Base-by-base conservation (phyloP, 352 stramenopile genomes). In the Pythium inflatum region DNA sequence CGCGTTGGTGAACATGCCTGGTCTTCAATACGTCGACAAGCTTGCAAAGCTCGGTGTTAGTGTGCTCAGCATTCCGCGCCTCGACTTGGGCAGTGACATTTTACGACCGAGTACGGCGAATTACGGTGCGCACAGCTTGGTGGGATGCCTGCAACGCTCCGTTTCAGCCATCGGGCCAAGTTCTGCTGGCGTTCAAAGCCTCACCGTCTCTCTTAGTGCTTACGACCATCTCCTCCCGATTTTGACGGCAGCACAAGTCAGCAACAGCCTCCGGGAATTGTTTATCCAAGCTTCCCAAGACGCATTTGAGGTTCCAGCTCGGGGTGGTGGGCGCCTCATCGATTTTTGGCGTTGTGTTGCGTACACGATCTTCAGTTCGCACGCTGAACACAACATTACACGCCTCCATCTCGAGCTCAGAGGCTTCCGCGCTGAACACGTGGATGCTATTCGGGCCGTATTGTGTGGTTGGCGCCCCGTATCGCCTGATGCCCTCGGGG, bases 181-280 rank as follows among this genome's bases (percentile, higher is more conserved):
- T 18, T 56, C 36, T 24, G 2, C 7, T 20, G 49, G 49, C 11
- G 49, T 56, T 5, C 25, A 36, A 20, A n/a, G 20, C 16, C 49
- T 56, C 49, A 40, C 49, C 1, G 18, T 56, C 5, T 40, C 49
- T 16, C 11, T 27, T 13, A 51, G 14, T 28, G 30, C 45, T 7
- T n/a, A n/a, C 36, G 16, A 43, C 36, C 36, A 53, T 25, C 18
- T 40, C 25, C 9, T 56, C 30, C 49, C 27, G 5, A 20, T 56
- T 11, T n/a, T 56, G 49, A 34, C 49, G 49, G 49, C 49, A 9
- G 49, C 49, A 9, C 49, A 56, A 56, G 49, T 38, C 5, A 56
- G 49, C 30, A 38, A 5, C 13, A 24, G n/a, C 18, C 49, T 56
- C 18, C 27, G 16, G 18, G 20, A 22, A 16, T 11, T 56, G 14